These are phyloP conservation scores for Trichocomaceae sp. DNA, from an alignment of 2,329 filamentous ascomycete species.

Conservation along the genomic window DNA sequence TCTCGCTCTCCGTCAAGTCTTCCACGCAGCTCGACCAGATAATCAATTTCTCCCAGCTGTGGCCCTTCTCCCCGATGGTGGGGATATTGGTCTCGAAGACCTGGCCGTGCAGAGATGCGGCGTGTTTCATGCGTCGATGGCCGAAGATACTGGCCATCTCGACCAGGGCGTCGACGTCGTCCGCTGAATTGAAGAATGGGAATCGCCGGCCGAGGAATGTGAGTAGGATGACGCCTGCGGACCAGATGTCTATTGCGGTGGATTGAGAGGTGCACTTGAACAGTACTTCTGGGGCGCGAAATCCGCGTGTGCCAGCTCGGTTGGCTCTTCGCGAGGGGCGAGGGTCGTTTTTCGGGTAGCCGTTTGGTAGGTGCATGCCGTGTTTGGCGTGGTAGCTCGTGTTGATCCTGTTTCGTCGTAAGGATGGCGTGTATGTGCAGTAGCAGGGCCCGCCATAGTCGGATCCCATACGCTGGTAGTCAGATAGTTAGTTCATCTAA, in stretches of 20 bases:
- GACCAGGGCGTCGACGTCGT: constrained; percentile 95
- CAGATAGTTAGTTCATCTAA: neutral
- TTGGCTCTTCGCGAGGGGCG: constrained; percentile 86
- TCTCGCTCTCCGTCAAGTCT: constrained; percentile 45
- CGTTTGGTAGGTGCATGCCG: constrained; percentile 45
- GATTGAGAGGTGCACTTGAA: constrained; percentile 96
- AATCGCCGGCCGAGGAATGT: constrained; percentile 88
- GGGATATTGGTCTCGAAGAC: constrained; percentile 90
- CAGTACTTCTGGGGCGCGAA: constrained; percentile 90
- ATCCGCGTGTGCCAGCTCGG: constrained; percentile 87
- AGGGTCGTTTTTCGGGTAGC: constrained; percentile 84
- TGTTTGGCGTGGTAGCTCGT: constrained; percentile 55
- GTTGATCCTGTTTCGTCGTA: constrained; percentile 53
- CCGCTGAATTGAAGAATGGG: constrained; percentile 97
- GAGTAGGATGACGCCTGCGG: constrained; percentile 90
- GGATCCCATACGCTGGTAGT: constrained; percentile 49
- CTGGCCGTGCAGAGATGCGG: constrained; percentile 77
- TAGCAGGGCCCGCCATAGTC: constrained; percentile 53
- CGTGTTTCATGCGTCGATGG: constrained; percentile 70
- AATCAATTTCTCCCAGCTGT: constrained; percentile 86
- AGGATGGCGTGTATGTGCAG: constrained; percentile 61
- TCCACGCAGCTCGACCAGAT: constrained; percentile 85
- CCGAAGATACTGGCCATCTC: constrained; percentile 97
- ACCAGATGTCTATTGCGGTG: constrained; percentile 94
- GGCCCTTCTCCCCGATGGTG: constrained; percentile 77